These are phyloP conservation scores for Cyberlindnera nakhonratchasimensis DNA, from an alignment of 805 yeast species.

Conservation along the genomic window DNA sequence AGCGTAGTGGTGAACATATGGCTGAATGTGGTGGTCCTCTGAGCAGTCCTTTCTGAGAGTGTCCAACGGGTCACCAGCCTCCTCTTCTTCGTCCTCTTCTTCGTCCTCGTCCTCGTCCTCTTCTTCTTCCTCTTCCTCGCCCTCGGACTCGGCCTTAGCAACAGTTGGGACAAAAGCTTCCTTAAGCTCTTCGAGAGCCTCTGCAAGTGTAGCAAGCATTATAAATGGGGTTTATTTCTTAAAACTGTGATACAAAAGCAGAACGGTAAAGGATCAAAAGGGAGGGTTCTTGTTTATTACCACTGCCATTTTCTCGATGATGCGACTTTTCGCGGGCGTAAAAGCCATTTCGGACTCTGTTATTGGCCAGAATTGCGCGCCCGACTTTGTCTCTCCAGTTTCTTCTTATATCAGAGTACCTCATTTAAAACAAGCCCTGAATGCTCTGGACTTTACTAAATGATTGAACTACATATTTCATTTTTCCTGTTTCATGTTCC, in stretches of 20 bases:
- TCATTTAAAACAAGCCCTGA: too few species aligned
- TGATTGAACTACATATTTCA: background rate
- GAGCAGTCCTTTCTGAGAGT: conserved; percentile 65
- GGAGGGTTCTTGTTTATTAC: conserved; percentile 4
- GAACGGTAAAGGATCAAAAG: too few species aligned
- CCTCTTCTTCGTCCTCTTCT: conserved; percentile 68
- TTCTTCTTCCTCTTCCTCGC: conserved; percentile 33
- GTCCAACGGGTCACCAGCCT: conserved; percentile 67
- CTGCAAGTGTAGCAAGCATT: conserved; percentile 37
- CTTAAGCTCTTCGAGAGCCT: conserved; percentile 59
- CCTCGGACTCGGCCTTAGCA: conserved; percentile 59
- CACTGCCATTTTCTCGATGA: conserved; percentile 10
- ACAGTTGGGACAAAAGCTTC: conserved; percentile 75
- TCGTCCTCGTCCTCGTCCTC: conserved; percentile 48
- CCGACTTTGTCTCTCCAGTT: background rate
- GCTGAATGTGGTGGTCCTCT: conserved; percentile 62
- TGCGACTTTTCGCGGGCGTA: conserved; percentile 16
- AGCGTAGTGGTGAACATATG: conserved; percentile 80
- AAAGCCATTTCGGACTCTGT: conserved; percentile 17
- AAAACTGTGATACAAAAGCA: background rate
- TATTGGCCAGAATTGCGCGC: conserved; percentile 18
- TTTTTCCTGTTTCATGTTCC: conserved; percentile 1
- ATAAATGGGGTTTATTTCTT: conserved; percentile 1
- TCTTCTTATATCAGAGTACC: too few species aligned
- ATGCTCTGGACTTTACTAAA: background rate